phyloP scores from a whole-genome alignment of 2,329 filamentous ascomycete species.

The Dissoconium aciculare region DNA sequence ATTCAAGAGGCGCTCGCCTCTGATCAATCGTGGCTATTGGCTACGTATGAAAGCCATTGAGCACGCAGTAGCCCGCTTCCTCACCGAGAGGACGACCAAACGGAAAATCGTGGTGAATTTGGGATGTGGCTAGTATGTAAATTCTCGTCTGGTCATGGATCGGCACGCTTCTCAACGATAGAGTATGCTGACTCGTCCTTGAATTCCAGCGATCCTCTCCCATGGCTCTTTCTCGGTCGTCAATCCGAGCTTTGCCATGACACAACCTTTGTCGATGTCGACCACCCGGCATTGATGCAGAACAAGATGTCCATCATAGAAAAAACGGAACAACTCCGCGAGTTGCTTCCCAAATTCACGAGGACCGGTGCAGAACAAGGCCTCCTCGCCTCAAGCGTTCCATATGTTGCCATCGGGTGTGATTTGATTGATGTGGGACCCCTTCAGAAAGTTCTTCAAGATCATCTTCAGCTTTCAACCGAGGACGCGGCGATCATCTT shows the following conservation, averaged over 20 bases:
- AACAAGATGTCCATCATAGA: conserved; percentile 57
- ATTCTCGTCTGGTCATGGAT: conserved; percentile 1
- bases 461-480: conserved; percentile 42
- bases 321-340: conserved; percentile 44
- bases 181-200: no score
- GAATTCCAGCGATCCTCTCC: conserved; percentile 68
- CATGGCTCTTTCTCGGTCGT: conserved; percentile 64
- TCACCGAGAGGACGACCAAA: conserved; percentile 42
- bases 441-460: conserved; percentile 45
- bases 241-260: conserved; percentile 44
- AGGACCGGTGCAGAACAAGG: conserved; percentile 26
- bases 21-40: conserved; percentile 85
- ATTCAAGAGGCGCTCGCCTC: conserved; percentile 64
- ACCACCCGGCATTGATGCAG: conserved; percentile 65
- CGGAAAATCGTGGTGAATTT: conserved; percentile 66
- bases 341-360: conserved; percentile 29
- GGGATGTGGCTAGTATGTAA: conserved; percentile 68
- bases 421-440: conserved; percentile 55
- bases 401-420: conserved; percentile 68
- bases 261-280: conserved; percentile 65
- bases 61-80: conserved; percentile 55
- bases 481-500: conserved; percentile 52
- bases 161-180: not conserved
- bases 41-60: conserved; percentile 73
- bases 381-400: conserved; percentile 48